Conservation (phyloP, 2,329 filamentous ascomycete species). For the Xylariaceae sp. region DNA sequence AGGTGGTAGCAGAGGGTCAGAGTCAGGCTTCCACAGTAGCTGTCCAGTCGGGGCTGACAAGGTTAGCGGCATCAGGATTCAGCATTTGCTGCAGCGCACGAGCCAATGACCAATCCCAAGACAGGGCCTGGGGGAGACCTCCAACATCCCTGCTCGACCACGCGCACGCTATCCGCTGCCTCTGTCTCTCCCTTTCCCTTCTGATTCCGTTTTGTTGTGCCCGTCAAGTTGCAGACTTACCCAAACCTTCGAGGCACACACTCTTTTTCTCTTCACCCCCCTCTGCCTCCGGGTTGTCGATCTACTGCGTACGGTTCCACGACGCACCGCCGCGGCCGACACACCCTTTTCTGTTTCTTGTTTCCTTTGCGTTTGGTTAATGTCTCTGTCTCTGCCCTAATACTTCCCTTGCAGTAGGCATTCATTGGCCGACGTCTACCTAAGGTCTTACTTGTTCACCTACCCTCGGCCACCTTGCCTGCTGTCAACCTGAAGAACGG, state of each 20-base stretch:
- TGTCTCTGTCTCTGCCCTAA: conserved; percentile 15
- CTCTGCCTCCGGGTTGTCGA: conserved; percentile 15
- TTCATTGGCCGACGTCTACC: conserved; percentile 9
- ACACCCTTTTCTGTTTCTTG: conserved; percentile 10
- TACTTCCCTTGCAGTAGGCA: conserved; percentile 12
- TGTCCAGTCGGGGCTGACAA: no score
- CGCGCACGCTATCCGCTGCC: no score
- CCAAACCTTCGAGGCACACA: not conserved
- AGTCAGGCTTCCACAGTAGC: no score
- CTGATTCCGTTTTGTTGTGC: not conserved
- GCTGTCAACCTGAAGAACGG: not conserved
- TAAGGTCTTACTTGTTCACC: no score
- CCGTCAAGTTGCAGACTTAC: no score
- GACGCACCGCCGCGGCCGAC: conserved; percentile 21
- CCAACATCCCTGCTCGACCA: no score
- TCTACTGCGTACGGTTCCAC: conserved; percentile 24
- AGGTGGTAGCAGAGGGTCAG: no score
- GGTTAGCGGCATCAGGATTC: no score
- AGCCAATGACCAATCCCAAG: no score
- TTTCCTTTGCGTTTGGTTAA: conserved; percentile 17
- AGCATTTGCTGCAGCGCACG: no score
- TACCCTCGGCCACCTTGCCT: conserved; percentile 3
- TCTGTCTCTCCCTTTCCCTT: not conserved
- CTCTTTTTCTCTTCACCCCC: conserved; percentile 12
- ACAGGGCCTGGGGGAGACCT: no score